These are phyloP conservation scores for Platismatia glauca DNA, from an alignment of 495 filamentous ascomycete genomes.

Conservation along the genomic window DNA sequence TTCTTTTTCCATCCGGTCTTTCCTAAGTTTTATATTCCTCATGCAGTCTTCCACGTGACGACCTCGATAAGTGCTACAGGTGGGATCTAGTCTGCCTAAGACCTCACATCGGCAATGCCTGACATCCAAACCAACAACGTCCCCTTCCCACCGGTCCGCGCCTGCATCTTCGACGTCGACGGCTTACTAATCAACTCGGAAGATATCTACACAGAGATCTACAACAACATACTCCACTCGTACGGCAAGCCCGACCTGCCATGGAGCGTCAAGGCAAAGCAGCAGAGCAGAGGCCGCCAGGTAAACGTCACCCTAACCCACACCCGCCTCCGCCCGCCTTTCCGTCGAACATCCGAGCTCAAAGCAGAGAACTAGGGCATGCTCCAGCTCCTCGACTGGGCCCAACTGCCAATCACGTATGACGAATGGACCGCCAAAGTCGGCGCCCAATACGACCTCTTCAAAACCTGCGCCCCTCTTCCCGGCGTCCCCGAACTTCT, in stretches of 20 bases:
- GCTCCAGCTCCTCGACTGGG: constrained; percentile 25
- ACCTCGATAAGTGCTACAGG: too few species aligned
- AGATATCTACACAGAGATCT: constrained; percentile 32
- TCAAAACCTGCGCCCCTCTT: constrained; percentile 28
- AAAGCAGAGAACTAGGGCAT: constrained; percentile 15
- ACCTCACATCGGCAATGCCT: neutral
- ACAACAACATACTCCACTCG: constrained; percentile 29
- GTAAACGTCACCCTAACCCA: constrained; percentile 7
- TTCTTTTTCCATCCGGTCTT: too few species aligned
- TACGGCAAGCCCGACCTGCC: constrained; percentile 23
- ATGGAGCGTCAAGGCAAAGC: constrained; percentile 26
- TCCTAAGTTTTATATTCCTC: too few species aligned
- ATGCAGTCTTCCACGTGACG: too few species aligned
- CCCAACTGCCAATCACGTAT: constrained; percentile 29
- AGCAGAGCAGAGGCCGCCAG: constrained; percentile 25
- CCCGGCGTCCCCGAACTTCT: constrained; percentile 33
- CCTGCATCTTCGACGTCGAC: constrained; percentile 41
- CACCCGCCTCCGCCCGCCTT: neutral
- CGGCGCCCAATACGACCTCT: constrained; percentile 23
- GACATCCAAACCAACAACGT: neutral
- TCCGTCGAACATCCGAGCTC: neutral
- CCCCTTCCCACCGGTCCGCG: constrained; percentile 33
- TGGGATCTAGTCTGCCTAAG: too few species aligned
- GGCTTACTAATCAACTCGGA: constrained; percentile 38
- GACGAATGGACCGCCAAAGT: constrained; percentile 29